A percentile compares a stretch with the other conserved stretches of the same genome.
These are phyloP conservation scores for Tricholoma hemisulphureum DNA, from an alignment of 768 basidiomycete genomes.

Conservation along the genomic window DNA sequence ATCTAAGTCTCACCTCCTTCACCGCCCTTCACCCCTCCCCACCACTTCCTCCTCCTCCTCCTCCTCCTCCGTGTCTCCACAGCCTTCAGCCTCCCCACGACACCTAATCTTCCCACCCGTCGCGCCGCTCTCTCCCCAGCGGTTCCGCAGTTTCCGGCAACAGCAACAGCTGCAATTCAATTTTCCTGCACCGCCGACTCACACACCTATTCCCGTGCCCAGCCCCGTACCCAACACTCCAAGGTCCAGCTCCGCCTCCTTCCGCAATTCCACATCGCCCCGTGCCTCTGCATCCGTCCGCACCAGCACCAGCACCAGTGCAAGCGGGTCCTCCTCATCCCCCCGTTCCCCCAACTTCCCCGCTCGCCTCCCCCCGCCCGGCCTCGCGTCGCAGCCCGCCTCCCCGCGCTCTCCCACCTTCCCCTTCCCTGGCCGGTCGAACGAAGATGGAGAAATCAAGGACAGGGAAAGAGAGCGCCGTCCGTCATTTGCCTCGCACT, in stretches of 20 bases:
- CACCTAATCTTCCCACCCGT: conserved; percentile 18
- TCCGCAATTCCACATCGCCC: neutral
- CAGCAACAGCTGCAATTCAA: conserved; percentile 3
- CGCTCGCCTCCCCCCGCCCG: conserved; percentile 16
- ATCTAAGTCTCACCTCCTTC: neutral
- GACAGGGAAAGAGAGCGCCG: conserved; percentile 14
- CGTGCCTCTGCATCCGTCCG: neutral
- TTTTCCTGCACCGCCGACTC: conserved; percentile 13
- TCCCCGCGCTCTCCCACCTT: neutral
- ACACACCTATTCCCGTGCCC: conserved; percentile 1
- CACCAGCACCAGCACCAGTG: neutral
- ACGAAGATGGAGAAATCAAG: neutral
- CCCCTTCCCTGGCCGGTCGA: neutral
- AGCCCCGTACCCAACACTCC: neutral
- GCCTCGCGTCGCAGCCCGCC: neutral
- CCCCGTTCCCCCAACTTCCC: conserved; percentile 10
- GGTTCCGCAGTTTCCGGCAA: conserved; percentile 1
- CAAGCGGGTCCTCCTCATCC: conserved; percentile 2
- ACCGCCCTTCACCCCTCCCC: neutral
- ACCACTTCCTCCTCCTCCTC: neutral
- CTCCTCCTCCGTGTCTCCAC: neutral
- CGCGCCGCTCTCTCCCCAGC: conserved; percentile 19
- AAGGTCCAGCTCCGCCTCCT: neutral
- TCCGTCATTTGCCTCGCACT: conserved; percentile 31
- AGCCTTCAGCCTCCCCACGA: conserved; percentile 1